Percentiles rank a stretch among this genome's conserved stretches.
phyloP scores from a whole-genome alignment of 1,139 yeast genomes.

The Kodamaea sp. region DNA sequence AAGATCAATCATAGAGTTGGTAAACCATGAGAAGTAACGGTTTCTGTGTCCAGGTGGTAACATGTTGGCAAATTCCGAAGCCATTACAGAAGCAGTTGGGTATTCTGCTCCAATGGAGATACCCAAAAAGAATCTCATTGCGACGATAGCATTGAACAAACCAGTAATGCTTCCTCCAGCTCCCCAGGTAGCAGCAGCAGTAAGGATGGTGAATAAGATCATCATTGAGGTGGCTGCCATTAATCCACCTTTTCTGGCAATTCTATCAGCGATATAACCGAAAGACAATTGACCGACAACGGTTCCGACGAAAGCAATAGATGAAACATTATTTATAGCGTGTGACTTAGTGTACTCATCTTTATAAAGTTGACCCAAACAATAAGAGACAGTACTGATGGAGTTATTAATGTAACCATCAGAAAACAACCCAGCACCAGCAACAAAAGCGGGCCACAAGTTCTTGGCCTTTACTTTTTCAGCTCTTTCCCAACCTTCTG shows the following conservation, averaged over 20 bases:
- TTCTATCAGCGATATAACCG: constrained; percentile 47
- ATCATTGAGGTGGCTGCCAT: constrained; percentile 46
- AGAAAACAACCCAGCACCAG: constrained; percentile 54
- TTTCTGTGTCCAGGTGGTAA: constrained; percentile 82
- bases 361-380: constrained; percentile 34
- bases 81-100: constrained; percentile 91
- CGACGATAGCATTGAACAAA: constrained; percentile 77
- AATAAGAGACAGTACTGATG: constrained; percentile 47
- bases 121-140: constrained; percentile 84
- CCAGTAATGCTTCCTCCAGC: constrained; percentile 58
- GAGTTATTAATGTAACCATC: constrained; percentile 57
- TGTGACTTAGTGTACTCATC: constrained; percentile 28
- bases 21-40: constrained; percentile 86
- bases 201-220: constrained; percentile 59
- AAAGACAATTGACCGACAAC: constrained; percentile 50
- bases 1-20: constrained; percentile 82
- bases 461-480: constrained; percentile 28
- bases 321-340: constrained; percentile 49
- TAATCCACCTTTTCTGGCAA: constrained; percentile 51
- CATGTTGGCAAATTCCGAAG: constrained; percentile 85
- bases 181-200: constrained; percentile 78
- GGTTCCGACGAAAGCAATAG: constrained; percentile 51
- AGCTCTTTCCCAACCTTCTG: constrained; percentile 21
- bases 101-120: constrained; percentile 88
- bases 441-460: constrained; percentile 23